Evolutionary conservation across 2,329 filamentous ascomycete species (phyloP).

Genomic region (Monilinia fructicola): DNA sequence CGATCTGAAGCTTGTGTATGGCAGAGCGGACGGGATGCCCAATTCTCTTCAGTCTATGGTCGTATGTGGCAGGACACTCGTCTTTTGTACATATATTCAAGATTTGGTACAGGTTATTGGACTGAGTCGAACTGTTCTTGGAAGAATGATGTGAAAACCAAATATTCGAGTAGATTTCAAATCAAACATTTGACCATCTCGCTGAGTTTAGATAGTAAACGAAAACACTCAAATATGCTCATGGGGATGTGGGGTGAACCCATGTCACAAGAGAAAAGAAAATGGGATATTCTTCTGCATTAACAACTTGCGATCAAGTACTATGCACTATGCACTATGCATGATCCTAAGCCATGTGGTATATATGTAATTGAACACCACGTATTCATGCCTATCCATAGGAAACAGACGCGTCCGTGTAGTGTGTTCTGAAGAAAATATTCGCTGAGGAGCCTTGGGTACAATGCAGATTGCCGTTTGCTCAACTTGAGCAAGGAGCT

Average conservation of each 20-base stretch:
- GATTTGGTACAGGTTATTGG: too few relatives aligned
- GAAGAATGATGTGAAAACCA: background rate
- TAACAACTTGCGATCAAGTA: background rate
- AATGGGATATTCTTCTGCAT: background rate
- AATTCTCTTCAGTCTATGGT: slow-evolving; percentile 17
- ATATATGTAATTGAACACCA: background rate
- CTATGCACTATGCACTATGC: background rate
- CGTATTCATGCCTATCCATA: background rate
- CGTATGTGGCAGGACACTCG: accelerated
- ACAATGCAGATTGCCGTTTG: background rate
- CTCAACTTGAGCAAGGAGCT: background rate
- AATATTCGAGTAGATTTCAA: background rate
- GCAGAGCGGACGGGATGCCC: background rate
- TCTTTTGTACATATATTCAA: background rate
- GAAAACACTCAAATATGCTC: background rate
- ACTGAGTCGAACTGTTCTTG: background rate
- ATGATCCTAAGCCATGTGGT: background rate
- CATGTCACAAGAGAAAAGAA: background rate
- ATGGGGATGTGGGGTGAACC: background rate
- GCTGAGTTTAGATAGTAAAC: background rate
- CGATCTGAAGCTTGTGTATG: too few relatives aligned
- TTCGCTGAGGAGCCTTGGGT: background rate
- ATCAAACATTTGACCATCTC: background rate
- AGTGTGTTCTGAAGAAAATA: background rate
- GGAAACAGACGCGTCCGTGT: background rate